Evolutionary conservation across 352 stramenopile species (phyloP), one percentile per base, ranked within the genome.

Genomic region (Phytopythium ostracodes): DNA sequence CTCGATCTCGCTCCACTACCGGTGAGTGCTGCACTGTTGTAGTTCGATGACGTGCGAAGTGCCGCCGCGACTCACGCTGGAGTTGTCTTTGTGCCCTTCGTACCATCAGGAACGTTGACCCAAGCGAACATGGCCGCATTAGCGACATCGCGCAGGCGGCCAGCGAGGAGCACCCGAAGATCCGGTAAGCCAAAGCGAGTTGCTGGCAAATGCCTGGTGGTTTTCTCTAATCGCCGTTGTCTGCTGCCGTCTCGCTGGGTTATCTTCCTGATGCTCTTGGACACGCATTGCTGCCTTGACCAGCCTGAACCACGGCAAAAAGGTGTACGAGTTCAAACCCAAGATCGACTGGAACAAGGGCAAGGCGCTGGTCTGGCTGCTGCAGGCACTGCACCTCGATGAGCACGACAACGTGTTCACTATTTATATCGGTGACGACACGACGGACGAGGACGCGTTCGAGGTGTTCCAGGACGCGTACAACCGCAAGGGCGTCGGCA

Each of bases 321-420:
- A 94, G 87, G 89, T 97, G 17, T 96, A 83, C 64, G 89, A 97
- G 62, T 93, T 89, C 66, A 95, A 94, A 65, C 89, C 89, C 10
- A 93, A 96, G 68, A 92, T 97, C 27, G 81, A 94, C 56, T 97
- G 89, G 89, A 89, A 97, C 81, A 97, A 97, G 69, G 89, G 89
- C 63, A 96, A 96, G 65, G 88, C 87, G 53, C 75, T 97, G 35
- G 59, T 94, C 33, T 96, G 88, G 89, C 71, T 96, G 44, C 67
- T 96, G 59, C 66, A 94, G 52, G 73, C 79, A 35, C 73, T 96
- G 12, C 81, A 75, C 1, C 65, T 94, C 27, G 84, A 92, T 60
- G 65, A 88, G 55, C 64, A 76, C 35, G 79, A 92, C 33, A 73
- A 92, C 14, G 81, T 96, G 15, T 96, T 90, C 65, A 95, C 88